Evolutionary conservation across 1,139 yeast species (phyloP), one percentile per base, ranked within the genome.

Genomic region (Taiozyma sp.): DNA sequence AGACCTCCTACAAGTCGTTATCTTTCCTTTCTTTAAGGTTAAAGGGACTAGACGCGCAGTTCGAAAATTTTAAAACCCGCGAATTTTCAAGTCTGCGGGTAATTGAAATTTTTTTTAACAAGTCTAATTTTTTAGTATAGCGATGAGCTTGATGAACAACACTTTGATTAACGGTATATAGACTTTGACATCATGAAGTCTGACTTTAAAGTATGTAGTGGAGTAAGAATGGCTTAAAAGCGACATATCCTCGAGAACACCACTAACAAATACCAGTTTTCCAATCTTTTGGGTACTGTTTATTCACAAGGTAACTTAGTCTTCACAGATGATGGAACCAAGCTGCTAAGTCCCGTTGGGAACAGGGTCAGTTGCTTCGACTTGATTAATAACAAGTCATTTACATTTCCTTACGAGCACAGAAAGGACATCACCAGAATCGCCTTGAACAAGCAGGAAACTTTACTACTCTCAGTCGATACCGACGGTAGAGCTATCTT

Each of bases 231-330:
- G 35, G 19, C 24, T 24, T 40, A 40, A 19, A 26, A 21, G 3
- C 13, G 35, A 10, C 24, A n/a, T 26, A 29, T 30, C 24, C 39
- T 11, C 10, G 44, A 16, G 30, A 22, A 22, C 22, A 16, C 22
- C 37, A 46, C 30, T 11, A 19, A 74, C 61, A 74, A 72, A 63
- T 69, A 73, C 22, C 32, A 57, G 77, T 86, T 93, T 62, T 84
- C 96, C 45, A 93, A 93, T 69, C 75, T 93, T 45, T 73, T 93
- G 60, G 99, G 99, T 30, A 91, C 99, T 0, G 99, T 93, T 8
- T 93, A 93, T 65, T 76, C 95, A 50, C 88, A 87, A 62, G 99
- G 98, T 21, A 91, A 93, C 68, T 72, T 93, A 39, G 76, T 85
- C n/a, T 93, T 85, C 71, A 83, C 95, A 2, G 81, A 85, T 3